Evolutionary conservation across 192 early-diverging fungal species (phyloP).

Genomic region (Coemansia sp.): DNA sequence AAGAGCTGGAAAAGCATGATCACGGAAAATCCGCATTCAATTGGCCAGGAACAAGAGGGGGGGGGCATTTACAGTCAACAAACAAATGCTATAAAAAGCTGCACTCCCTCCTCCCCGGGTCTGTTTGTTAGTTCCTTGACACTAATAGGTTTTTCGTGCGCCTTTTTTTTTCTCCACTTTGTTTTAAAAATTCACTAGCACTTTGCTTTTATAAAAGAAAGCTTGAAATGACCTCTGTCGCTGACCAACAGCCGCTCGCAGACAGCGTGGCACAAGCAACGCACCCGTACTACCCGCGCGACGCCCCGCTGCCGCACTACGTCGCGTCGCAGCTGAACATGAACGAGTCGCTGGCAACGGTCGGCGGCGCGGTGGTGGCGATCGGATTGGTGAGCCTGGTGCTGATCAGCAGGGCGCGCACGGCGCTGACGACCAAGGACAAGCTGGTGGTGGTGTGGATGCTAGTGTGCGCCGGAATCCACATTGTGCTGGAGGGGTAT

Average conservation of each 20-base stretch:
- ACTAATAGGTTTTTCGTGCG: neutral
- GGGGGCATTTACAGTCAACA: too few relatives aligned
- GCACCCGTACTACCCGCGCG: constrained; percentile 48
- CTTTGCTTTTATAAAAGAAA: too few relatives aligned
- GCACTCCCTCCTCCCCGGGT: too few relatives aligned
- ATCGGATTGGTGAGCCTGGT: constrained; percentile 18
- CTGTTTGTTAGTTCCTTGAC: neutral
- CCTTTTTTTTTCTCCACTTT: neutral
- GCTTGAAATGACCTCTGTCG: constrained; percentile 4
- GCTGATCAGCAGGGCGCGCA: constrained; percentile 23
- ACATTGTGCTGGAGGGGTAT: constrained; percentile 83
- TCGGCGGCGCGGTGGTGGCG: constrained; percentile 22
- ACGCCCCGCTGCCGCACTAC: constrained; percentile 38
- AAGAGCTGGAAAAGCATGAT: too few relatives aligned
- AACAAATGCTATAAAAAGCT: too few relatives aligned
- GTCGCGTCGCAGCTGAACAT: constrained; percentile 36
- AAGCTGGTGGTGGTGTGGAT: constrained; percentile 78
- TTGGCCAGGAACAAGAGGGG: too few relatives aligned
- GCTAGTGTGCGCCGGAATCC: constrained; percentile 74
- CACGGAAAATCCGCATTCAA: too few relatives aligned
- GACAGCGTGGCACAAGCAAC: neutral
- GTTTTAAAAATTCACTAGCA: neutral
- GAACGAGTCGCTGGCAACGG: constrained; percentile 25
- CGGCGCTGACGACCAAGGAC: constrained; percentile 31
- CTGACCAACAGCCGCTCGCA: constrained; percentile 1